Base-by-base conservation (phyloP, 1,139 yeast genomes). In the Zygosaccharomyces sapae region DNA sequence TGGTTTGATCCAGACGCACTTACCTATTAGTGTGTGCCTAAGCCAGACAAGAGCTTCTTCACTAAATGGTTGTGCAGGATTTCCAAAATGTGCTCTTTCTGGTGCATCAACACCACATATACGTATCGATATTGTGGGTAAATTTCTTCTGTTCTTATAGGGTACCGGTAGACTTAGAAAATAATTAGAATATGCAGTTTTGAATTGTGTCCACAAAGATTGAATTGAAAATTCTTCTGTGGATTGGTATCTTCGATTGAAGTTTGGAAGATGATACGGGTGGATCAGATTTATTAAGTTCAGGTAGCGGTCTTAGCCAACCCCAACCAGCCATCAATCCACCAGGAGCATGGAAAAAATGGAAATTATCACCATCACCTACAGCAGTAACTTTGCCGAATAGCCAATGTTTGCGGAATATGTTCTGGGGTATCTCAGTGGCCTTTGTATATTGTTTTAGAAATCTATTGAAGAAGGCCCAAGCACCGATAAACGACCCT, bases 71-170 rank as follows among this genome's bases (percentile, higher is more conserved):
- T 92, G 98, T 0, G 96, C 86, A 0, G 95, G 90, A 54, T 86
- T 86, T 1, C 99, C 99, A 69, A 88, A 92, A 70, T 92, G 97
- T 1, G 95, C 79, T 37, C 95, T 70, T 63, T 92, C 99, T 1
- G 99, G 99, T 0, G 99, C 98, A 72, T 92, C 99, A n/a, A 92
- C 82, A 0, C 97, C 99, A 66, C 95, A 86, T 29, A 92, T 68
- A 42, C 99, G 72, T 10, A 94, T 79, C 68, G 70, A 55, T 24
- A 66, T 78, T 74, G 70, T 66, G 7, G 65, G 59, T 10, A 63
- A 48, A 25, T 79, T 69, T 2, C 87, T 78, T 58, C 79, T 76
- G 55, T 80, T 81, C 56, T 79, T 80, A 36, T 52, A 59, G 2
- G 56, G 55, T 1, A 61, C 59, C 3, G 51, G 54, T 44, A 81